These are phyloP conservation scores for Cylindrotheca closterium DNA, from an alignment of 108 stramenopile species.

Conservation along the genomic window DNA sequence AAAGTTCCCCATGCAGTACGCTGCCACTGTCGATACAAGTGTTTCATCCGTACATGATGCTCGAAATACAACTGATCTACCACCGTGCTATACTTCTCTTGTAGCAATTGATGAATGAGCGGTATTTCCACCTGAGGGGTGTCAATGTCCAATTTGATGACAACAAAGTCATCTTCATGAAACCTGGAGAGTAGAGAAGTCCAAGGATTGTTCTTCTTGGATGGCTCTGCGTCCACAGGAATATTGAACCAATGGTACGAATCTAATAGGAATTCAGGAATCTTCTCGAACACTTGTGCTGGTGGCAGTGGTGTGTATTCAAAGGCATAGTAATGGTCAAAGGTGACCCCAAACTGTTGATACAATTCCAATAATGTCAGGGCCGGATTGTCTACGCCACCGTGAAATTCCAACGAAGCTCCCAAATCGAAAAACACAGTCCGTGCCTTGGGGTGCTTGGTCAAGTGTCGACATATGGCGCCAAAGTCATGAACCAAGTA, in stretches of 20 bases:
- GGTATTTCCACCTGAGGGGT: constrained; percentile 38
- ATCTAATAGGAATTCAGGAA: too few species aligned
- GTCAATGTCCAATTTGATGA: constrained; percentile 75
- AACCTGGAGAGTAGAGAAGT: too few species aligned
- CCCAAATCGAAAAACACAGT: constrained; percentile 69
- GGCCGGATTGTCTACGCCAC: too few species aligned
- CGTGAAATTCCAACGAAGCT: constrained; percentile 52
- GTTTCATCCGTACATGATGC: too few species aligned
- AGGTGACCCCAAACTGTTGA: constrained; percentile 54
- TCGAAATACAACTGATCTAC: too few species aligned
- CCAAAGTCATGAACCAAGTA: constrained; percentile 76
- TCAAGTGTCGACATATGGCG: constrained; percentile 51
- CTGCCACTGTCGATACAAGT: too few species aligned
- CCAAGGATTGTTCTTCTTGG: too few species aligned
- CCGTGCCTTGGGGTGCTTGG: constrained; percentile 31
- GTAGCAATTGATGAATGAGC: constrained; percentile 38
- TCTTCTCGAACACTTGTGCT: constrained; percentile 28
- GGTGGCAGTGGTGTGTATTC: too few species aligned
- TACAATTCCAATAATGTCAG: constrained; percentile 35
- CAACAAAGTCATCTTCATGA: constrained; percentile 67
- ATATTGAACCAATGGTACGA: constrained; percentile 71
- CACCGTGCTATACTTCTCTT: too few species aligned
- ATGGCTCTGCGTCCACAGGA: constrained; percentile 29
- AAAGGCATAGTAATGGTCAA: too few species aligned
- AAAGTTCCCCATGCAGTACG: too few species aligned